Evolutionary conservation across 2,329 filamentous ascomycete genomes (phyloP).

Genomic region (Chalara sp.): DNA sequence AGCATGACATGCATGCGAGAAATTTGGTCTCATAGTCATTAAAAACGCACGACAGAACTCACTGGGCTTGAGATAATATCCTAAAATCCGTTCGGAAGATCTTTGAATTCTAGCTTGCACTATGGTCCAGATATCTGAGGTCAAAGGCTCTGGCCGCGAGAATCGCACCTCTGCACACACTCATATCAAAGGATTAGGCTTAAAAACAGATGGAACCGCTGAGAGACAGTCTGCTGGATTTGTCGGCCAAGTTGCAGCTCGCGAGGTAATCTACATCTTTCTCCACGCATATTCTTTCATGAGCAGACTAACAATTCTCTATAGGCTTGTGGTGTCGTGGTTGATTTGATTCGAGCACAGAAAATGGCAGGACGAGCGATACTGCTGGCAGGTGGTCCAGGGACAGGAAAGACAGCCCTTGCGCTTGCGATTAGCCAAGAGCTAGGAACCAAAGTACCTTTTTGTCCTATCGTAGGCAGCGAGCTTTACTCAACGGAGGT

Average conservation of each 20-base stretch:
- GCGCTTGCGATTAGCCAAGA: slow-evolving; percentile 95
- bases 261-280: slow-evolving; percentile 58
- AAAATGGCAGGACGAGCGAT: slow-evolving; percentile 97
- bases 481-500: slow-evolving; percentile 97
- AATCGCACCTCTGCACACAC: slow-evolving; percentile 95
- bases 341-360: slow-evolving; percentile 90
- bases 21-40: too few relatives aligned
- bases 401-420: slow-evolving; percentile 94
- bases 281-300: neutral
- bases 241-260: slow-evolving; percentile 78
- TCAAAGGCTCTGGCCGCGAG: slow-evolving; percentile 90
- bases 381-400: slow-evolving; percentile 86
- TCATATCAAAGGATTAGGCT: slow-evolving; percentile 91
- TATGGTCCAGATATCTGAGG: slow-evolving; percentile 90
- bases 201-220: slow-evolving; percentile 79
- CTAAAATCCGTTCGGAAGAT: too few relatives aligned
- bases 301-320: slow-evolving; percentile 74
- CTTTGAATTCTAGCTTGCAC: slow-evolving; percentile 5
- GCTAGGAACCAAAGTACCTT: slow-evolving; percentile 94
- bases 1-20: too few relatives aligned
- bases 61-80: too few relatives aligned
- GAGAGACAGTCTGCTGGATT: slow-evolving; percentile 78
- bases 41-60: too few relatives aligned
- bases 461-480: slow-evolving; percentile 96
- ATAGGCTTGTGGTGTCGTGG: slow-evolving; percentile 91